phyloP scores from a whole-genome alignment of 345 rosid genomes.

The Populus davidiana region DNA sequence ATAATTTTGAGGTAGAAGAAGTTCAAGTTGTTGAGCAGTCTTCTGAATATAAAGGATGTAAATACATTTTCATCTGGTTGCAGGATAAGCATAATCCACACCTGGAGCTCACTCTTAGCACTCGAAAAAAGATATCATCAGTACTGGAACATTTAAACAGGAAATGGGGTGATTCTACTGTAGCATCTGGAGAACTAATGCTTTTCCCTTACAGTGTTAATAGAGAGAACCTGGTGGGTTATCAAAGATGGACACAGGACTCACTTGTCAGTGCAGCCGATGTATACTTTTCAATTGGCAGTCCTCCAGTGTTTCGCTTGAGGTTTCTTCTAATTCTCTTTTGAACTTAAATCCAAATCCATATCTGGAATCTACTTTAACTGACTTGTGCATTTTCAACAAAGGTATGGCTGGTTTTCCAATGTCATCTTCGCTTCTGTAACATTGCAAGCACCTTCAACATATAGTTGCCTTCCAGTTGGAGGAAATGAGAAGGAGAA shows the following conservation, averaged over 20 bases:
- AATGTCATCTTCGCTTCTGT: conserved; percentile 36
- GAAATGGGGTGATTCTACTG: conserved; percentile 91
- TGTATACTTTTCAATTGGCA: conserved; percentile 63
- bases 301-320: conserved; percentile 79
- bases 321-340: conserved; percentile 50
- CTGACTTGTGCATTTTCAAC: conserved; percentile 24
- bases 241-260: conserved; percentile 78
- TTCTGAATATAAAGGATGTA: conserved; percentile 9
- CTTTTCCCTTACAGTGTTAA: conserved; percentile 71
- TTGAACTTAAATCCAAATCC: conserved; percentile 6
- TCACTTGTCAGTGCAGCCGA: conserved; percentile 70
- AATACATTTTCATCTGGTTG: conserved; percentile 30
- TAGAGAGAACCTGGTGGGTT: conserved; percentile 54
- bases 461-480: conserved; percentile 34
- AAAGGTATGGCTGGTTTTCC: conserved; percentile 97
- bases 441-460: conserved; percentile 35
- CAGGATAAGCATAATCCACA: conserved; percentile 95
- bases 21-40: conserved; percentile 10
- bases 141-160: conserved; percentile 87
- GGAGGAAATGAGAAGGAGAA: conserved; percentile 38
- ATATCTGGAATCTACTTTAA: conserved; percentile 8
- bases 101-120: conserved; percentile 94
- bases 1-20: conserved; percentile 18
- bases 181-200: conserved; percentile 75
- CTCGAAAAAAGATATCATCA: conserved; percentile 92